A percentile compares a stretch with the other conserved stretches of the same genome.
Evolutionary conservation across 2,329 filamentous ascomycete species (phyloP).

Genomic region (Achaetomium macrosporum): DNA sequence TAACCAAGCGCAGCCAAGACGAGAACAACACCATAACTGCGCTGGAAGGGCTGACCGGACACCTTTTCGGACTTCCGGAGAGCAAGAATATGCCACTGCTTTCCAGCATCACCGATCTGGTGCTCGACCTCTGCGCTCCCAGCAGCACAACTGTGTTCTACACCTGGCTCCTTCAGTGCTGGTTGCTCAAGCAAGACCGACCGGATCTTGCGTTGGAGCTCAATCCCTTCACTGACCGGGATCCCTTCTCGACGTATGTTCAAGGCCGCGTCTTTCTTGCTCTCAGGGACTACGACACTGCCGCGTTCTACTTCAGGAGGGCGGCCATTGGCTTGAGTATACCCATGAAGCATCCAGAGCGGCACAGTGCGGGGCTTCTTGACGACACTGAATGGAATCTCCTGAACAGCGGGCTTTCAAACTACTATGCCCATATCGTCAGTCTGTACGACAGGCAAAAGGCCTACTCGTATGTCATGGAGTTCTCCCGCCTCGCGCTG

Average conservation of each 20-base stretch:
- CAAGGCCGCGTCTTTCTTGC: slow-evolving; percentile 74
- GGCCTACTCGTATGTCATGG: slow-evolving; percentile 72
- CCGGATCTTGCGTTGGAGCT: slow-evolving; percentile 56
- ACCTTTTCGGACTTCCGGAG: slow-evolving; percentile 61
- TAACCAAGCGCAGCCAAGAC: slow-evolving; percentile 36
- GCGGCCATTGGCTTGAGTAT: slow-evolving; percentile 72
- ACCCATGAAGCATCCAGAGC: slow-evolving; percentile 41
- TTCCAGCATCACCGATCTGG: slow-evolving; percentile 59
- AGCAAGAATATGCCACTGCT: slow-evolving; percentile 46
- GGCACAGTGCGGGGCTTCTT: slow-evolving; percentile 61
- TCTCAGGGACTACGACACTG: slow-evolving; percentile 65
- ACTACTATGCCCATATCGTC: slow-evolving; percentile 83
- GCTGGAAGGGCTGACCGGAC: slow-evolving; percentile 54
- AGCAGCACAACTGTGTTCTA: slow-evolving; percentile 62
- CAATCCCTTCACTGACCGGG: slow-evolving; percentile 48
- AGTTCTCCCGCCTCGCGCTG: slow-evolving; percentile 73
- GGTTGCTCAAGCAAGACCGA: slow-evolving; percentile 52
- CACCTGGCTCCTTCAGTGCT: slow-evolving; percentile 56
- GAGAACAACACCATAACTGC: slow-evolving; percentile 49
- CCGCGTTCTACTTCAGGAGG: slow-evolving; percentile 72
- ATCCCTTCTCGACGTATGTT: slow-evolving; percentile 69
- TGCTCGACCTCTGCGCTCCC: slow-evolving; percentile 58
- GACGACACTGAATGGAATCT: slow-evolving; percentile 67
- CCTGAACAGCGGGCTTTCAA: slow-evolving; percentile 66
- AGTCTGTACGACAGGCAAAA: slow-evolving; percentile 73